phyloP scores from a whole-genome alignment of 192 early-diverging fungal species.

The Chytriomyces confervae region DNA sequence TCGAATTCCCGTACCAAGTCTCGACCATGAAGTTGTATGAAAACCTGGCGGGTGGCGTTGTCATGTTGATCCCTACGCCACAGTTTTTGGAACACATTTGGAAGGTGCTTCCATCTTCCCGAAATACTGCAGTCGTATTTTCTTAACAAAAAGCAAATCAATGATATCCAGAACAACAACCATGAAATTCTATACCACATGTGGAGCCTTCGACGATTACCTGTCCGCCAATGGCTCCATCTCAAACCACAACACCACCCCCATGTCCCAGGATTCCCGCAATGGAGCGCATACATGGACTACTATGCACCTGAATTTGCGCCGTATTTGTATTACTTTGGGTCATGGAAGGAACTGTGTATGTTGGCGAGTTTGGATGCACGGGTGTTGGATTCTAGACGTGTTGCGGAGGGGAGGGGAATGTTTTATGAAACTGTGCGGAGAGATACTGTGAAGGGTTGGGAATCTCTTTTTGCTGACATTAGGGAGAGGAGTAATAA shows the following conservation, averaged over 20 bases:
- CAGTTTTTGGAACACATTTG: constrained; percentile 22
- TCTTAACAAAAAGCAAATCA: not conserved
- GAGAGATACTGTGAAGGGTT: too few relatives aligned
- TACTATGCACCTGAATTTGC: constrained; percentile 33
- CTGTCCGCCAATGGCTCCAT: not conserved
- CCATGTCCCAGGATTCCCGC: constrained; percentile 2
- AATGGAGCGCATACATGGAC: constrained; percentile 30
- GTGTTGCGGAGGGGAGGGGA: not conserved
- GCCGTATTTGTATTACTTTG: constrained; percentile 27
- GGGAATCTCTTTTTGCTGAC: too few relatives aligned
- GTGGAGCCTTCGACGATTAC: constrained; percentile 1
- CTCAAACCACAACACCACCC: not conserved
- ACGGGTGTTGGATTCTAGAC: constrained; percentile 3
- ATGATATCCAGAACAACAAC: constrained; percentile 4
- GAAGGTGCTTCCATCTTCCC: constrained; percentile 10
- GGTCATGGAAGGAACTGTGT: constrained; percentile 17
- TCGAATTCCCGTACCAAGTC: constrained; percentile 34
- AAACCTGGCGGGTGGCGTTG: constrained; percentile 29
- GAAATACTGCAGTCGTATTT: not conserved
- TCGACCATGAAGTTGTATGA: constrained; percentile 39
- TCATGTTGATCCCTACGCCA: constrained; percentile 26
- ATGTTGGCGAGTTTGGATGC: not conserved
- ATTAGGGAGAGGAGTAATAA: too few relatives aligned
- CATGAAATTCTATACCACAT: constrained; percentile 17
- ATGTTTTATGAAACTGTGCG: not conserved